A percentile compares a stretch with the other conserved stretches of the same genome.
These are phyloP conservation scores for Aspergillus tubingensis DNA, from an alignment of 2,329 filamentous ascomycete genomes.

Conservation along the genomic window DNA sequence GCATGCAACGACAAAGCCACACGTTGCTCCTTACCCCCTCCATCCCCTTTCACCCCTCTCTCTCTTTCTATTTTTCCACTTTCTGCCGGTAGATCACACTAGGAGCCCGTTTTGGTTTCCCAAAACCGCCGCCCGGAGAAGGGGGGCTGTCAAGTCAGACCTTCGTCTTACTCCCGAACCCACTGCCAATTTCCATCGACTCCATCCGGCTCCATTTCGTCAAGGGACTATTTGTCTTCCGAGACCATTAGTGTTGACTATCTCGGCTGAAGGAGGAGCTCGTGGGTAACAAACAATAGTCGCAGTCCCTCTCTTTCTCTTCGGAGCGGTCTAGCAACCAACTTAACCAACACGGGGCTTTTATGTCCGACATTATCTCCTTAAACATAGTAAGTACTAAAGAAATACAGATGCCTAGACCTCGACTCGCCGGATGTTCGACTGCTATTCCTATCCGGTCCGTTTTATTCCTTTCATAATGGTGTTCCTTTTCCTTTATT, in stretches of 20 bases:
- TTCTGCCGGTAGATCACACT: neutral
- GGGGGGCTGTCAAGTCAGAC: neutral
- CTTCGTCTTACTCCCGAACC: neutral
- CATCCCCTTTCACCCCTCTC: neutral
- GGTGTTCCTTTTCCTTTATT: no score
- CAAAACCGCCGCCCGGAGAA: neutral
- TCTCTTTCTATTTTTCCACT: neutral
- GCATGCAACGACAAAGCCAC: neutral
- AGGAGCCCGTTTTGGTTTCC: conserved; percentile 1
- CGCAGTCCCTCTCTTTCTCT: neutral
- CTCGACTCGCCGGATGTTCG: neutral
- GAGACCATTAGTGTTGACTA: neutral
- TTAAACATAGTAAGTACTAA: neutral
- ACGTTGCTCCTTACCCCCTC: neutral
- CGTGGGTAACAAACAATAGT: neutral
- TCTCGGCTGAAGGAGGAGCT: neutral
- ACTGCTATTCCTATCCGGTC: neutral
- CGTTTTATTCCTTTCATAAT: neutral
- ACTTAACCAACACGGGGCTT: neutral
- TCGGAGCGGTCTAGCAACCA: neutral
- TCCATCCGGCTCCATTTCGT: conserved; percentile 1
- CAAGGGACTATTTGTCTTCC: conserved; percentile 1
- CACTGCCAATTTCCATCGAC: conserved; percentile 4
- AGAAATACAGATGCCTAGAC: neutral
- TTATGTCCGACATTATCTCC: neutral